phyloP scores from a whole-genome alignment of 1,284 basidiomycete species.

The Flammula alnicola region DNA sequence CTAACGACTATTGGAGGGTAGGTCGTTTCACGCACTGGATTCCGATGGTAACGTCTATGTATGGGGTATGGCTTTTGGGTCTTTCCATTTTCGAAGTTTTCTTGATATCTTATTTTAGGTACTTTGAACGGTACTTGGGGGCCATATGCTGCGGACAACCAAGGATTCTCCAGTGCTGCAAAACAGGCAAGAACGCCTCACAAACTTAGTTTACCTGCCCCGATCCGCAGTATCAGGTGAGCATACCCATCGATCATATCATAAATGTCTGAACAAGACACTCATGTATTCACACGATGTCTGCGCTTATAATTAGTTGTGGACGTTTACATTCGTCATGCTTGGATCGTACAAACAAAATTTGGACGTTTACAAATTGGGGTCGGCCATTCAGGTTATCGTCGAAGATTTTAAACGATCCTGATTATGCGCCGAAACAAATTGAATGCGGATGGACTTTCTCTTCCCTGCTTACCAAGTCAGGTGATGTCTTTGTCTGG shows the following conservation, averaged over 20 bases:
- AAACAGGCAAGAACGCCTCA: conserved; percentile 57
- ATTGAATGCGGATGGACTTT: conserved; percentile 84
- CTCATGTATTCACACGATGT: conserved; percentile 16
- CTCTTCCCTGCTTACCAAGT: conserved; percentile 69
- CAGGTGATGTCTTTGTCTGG: conserved; percentile 77
- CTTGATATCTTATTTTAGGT: conserved; percentile 44
- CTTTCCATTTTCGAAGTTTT: not conserved
- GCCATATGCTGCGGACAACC: conserved; percentile 42
- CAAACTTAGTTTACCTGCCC: conserved; percentile 57
- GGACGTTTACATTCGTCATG: conserved; percentile 75
- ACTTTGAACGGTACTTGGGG: conserved; percentile 56
- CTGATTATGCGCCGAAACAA: conserved; percentile 61
- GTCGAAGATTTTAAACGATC: conserved; percentile 52
- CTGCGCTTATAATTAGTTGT: conserved; percentile 50
- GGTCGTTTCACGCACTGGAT: conserved; percentile 84
- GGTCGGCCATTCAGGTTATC: conserved; percentile 71
- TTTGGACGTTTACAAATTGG: conserved; percentile 80
- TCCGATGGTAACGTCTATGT: conserved; percentile 75
- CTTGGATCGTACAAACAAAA: conserved; percentile 56
- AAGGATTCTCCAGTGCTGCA: conserved; percentile 61
- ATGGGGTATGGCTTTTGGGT: conserved; percentile 65
- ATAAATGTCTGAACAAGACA: not conserved
- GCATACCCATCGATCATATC: not conserved
- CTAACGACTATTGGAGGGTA: conserved; percentile 31
- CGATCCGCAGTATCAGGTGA: conserved; percentile 68